Evolutionary conservation across 2,329 filamentous ascomycete species (phyloP).

Genomic region (Alternaria viburni): DNA sequence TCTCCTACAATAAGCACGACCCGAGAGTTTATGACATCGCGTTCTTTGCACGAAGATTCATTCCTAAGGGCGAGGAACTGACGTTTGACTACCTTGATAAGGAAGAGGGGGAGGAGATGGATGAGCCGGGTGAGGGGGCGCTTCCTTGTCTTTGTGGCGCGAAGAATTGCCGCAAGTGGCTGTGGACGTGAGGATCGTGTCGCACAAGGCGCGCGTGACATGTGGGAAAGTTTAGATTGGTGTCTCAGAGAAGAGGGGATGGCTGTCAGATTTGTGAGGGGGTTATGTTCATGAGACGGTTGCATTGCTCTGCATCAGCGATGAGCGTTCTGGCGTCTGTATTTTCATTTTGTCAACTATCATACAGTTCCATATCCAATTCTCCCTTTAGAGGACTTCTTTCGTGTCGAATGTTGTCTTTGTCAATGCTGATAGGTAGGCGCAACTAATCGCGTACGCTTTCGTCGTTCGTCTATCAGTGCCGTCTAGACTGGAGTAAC

Average conservation of each 20-base stretch:
- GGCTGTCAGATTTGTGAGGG: not conserved
- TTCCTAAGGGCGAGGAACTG: conserved; percentile 70
- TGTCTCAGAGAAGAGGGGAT: not conserved
- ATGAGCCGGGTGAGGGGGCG: conserved; percentile 56
- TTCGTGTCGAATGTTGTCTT: not conserved
- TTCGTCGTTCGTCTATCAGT: not conserved
- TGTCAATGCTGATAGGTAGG: not conserved
- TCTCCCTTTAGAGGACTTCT: not conserved
- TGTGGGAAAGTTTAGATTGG: not conserved
- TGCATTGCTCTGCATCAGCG: not conserved
- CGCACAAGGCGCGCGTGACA: not conserved
- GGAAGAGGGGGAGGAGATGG: conserved; percentile 59
- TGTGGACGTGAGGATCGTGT: conserved; percentile 60
- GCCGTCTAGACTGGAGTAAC: not conserved
- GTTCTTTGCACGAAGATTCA: conserved; percentile 73
- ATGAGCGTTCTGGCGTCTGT: not conserved
- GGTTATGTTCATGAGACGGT: not conserved
- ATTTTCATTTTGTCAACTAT: not conserved
- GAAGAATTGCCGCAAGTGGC: conserved; percentile 69
- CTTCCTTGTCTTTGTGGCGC: conserved; percentile 64
- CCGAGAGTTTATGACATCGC: conserved; percentile 77
- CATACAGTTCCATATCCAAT: not conserved
- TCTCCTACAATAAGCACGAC: conserved; percentile 78
- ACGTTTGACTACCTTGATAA: conserved; percentile 82
- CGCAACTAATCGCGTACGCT: not conserved